Base-by-base conservation (phyloP, 2,329 filamentous ascomycete genomes). In the Fusarium pininemorale region DNA sequence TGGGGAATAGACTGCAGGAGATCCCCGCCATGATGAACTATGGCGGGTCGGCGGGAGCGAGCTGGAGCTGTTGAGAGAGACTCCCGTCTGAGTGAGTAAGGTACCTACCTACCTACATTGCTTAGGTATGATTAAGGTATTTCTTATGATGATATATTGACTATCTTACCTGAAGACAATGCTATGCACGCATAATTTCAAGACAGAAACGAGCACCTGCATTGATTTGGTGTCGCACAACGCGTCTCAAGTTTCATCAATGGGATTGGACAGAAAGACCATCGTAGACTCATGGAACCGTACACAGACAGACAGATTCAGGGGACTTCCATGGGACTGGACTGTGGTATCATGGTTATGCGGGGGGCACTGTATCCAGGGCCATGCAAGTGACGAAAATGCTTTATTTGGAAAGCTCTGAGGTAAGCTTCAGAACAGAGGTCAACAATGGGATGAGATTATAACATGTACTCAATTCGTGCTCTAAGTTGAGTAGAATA, bases 281-380 rank as follows among this genome's bases (percentile, higher is more conserved):
- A 58, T 51, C 55, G 54, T 69, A 60, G 55, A 50, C 59, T 69
- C 55, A 50, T 50, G 69, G 67, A 68, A 59, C 41, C 30, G 13
- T 44, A 30, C 53, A 32, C 48, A 35, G 48, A 45, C 26, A 51
- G 32, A 28, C 26, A 51, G 42, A 37, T 59, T 59, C 56, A 51
- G 42, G 63, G 48, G 48, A 68, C 37, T 22, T 48, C 45, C 14
- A 30, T 51, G 26, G 65, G 75, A 63, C 56, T 66, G 66, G 63
- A 70, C 74, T 69, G 75, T 77, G 73, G 74, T 72, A 77, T 78
- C 73, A 78, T 68, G 37, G 45, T 66, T 42, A 68, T 79, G 77
- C 75, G 77, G 75, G 77, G 77, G 60, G 73, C 74, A 78, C 77
- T 79, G 77, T 79, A 72, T 70, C 66, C 53, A 57, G 55, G 53